Base-by-base conservation (phyloP, 2,329 filamentous ascomycete species). In the Claviceps africana region DNA sequence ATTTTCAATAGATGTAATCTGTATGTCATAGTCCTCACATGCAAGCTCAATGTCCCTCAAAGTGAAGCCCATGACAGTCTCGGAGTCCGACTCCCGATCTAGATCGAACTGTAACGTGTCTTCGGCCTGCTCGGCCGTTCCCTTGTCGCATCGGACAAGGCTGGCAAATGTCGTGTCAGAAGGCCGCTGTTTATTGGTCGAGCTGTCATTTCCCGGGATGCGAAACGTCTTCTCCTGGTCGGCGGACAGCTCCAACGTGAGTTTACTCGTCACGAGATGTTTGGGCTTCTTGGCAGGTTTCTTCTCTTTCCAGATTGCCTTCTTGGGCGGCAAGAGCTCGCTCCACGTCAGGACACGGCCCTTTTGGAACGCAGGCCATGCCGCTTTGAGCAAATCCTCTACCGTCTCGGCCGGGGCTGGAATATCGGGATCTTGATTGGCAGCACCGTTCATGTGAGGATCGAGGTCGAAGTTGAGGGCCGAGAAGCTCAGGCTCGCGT, bases 201-300 rank as follows among this genome's bases (percentile, higher is more conserved):
- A 62, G 4, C 72, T 70, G 1, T 77, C 74, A 28, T 81, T 76
- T 0, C 82, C 82, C 0, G 81, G 76, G n/a, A 91, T 79, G 52
- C 83, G 82, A 65, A 97, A 98, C 28, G 78, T 75, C 59, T 89
- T 88, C 65, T 95, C 88, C 58, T 95, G 86, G 60, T 97, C 93
- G 47, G 80, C 77, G 2, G 87, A 85, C 35, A 97, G 72, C 55
- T 98, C 93, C 15, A 98, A 75, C 55, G 82, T 89, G 53, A 95
- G 76, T 67, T 98, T 98, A 21, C 85, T 90, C 0, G 89, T 88
- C 5, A 89, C 78, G 3, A 97, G 75, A 17, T 87, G 76, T 67
- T 90, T 93, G 0, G 89, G 87, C 42, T 82, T 83, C 67, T 89
- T 95, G 1, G 75, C 58, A 0, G 90, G 88, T 40, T 82, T 80